Base-by-base conservation (phyloP, 768 basidiomycete genomes). In the Russula dissimulans region DNA sequence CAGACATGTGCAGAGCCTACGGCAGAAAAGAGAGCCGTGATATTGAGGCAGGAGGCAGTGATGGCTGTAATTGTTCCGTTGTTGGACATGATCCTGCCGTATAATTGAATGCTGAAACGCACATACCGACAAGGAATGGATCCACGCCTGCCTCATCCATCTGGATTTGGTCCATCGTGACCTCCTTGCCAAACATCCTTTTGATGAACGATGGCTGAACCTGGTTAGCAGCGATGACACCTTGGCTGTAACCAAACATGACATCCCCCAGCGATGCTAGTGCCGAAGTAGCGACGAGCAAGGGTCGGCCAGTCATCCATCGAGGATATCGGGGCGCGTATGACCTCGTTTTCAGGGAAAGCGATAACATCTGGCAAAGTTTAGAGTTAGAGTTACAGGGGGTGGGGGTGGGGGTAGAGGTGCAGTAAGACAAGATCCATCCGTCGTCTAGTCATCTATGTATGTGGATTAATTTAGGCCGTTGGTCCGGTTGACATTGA, bases 241-340 rank as follows among this genome's bases (percentile, higher is more conserved):
- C 80, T 63, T 81, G 80, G 45, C 78, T 76, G 58, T 81, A 81
- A 7, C 80, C 80, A 62, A 81, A 81, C 74, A 81, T 79, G 7
- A 79, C 80, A 64, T 81, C 80, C 52, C 80, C 80, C 63, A 81
- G 74, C 61, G 78, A 78, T n/a, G 79, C 79, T 42, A 79, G 72
- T 0, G 79, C 80, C 57, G 79, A 78, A 38, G 80, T 80, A 48
- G 74, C 75, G 67, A 79, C 77, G 8, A 81, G 73, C 29, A 81
- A 71, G 32, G 76, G 76, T 48, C 71, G 71, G 18, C 80, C 80
- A 31, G 78, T 75, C 75, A 80, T 74, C 78, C 78, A 79, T 73
- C 73, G 70, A 59, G 79, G 79, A 71, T 80, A 81, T 62, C 78
- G 76, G 64, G 73, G 71, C 41, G 69, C 71, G 67, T 79, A 81